Evolutionary conservation across 139 green algal genomes (phyloP), one percentile per base, ranked within the genome.

Genomic region (Deuterostichococcus epilithicus): DNA sequence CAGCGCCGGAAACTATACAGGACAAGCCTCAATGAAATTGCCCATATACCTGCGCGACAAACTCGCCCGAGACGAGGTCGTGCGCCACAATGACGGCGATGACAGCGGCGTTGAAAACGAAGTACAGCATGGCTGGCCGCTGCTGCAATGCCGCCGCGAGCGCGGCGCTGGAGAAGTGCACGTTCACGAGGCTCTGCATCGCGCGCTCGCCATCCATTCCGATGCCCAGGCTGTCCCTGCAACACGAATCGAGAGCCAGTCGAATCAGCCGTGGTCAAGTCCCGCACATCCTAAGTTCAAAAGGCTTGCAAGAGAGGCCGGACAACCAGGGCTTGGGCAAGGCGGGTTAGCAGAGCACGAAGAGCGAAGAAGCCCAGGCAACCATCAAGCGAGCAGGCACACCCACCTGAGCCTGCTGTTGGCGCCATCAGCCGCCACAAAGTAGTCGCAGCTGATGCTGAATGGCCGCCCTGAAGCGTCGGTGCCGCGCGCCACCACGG

Each of bases 51-150:
- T 98, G 94, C 3, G 88, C 92, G 68, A 99, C 95, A 86, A 98
- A 98, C 79, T 98, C 95, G 0, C 94, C 95, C 5, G 72, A 15
- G 0, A 44, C 6, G 0, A 99, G 76, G 78, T 94, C 83, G 81
- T 99, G 95, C 20, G 93, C 95, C 60, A 98, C 93, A 58, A 98
- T 52, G 69, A 97, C 94, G 0, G 83, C 86, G 45, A 98, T 90
- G 34, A 90, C 87, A 15, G 86, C 72, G 0, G 76, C 45, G 47
- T 91, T 94, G 89, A 95, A 98, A 5, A 97, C 89, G 82, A 99
- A 99, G 84, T 99, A 99, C 59, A 99, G 87, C 95, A 99, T 99
- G 69, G 83, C 95, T 0, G 86, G 73, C 4, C 85, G 74, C 1
- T 68, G 52, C 22, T 71, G 45, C 52, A 83, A 60, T 35, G 80